Base-by-base conservation (phyloP, 352 stramenopile genomes). In the Globisporangium yorkense region DNA sequence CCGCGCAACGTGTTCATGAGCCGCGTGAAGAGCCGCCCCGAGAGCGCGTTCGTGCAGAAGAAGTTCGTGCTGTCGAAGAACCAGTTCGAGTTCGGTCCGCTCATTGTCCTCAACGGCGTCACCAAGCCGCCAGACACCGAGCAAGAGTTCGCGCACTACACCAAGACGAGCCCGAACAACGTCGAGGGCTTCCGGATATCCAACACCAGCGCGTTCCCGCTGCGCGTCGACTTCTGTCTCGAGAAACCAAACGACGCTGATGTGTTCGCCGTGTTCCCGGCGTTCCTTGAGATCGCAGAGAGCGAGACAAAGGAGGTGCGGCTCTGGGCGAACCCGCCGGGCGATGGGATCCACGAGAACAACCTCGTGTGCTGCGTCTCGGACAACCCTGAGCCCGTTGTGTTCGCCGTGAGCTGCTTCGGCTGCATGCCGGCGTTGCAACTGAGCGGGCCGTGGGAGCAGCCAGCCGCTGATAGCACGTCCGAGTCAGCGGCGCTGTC, bases 1-100 rank as follows among this genome's bases (percentile, higher is more conserved):
- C 92, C 92, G 10, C 73, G 89, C 40, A 98, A 97, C 59, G 86
- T 98, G 2, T 98, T 98, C 59, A 98, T 98, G 93, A 85, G 79
- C 46, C 84, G 94, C 15, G 68, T 97, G 16, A 98, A 98, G 66
- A 84, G 74, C 35, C 68, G 73, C 9, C 68, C 77, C 2, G 85
- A 93, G 21, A 58, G 69, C 7, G 59, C 66, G 9, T 80, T 92
- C 65, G 77, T 96, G 16, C 70, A 85, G 7, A 98, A 98, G 57
- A 92, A 96, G n/a, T 98, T 92, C 52, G 86, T 98, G 2, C 57
- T 95, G 4, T 88, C 87, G 0, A 87, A 77, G 50, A 88, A 88
- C 47, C 71, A 85, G 56, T 98, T 97, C 63, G 92, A 98, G 47
- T 98, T 98, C 55, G 94, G 94, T 0, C 92, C 94, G 5, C 74